Evolutionary conservation across 2,329 filamentous ascomycete species (phyloP).

Genomic region (Hypoxylon sp.): DNA sequence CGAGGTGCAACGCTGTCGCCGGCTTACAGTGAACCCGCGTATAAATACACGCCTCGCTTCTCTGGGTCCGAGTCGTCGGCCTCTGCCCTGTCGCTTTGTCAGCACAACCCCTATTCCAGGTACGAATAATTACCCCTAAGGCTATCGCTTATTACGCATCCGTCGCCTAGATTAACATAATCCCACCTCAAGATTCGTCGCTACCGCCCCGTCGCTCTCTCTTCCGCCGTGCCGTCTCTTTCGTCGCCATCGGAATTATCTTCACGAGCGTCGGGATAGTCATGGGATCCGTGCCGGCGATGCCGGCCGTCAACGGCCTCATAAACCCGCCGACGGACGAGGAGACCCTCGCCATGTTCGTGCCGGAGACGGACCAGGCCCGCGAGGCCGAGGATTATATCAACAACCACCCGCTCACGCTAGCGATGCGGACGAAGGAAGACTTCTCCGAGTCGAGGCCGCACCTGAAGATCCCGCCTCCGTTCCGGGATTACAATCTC

Average conservation of each 20-base stretch:
- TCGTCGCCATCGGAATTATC: slow-evolving; percentile 60
- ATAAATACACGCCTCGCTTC: slow-evolving; percentile 32
- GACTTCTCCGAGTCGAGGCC: slow-evolving; percentile 82
- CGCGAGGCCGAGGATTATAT: slow-evolving; percentile 78
- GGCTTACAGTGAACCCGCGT: slow-evolving; percentile 30
- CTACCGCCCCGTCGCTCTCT: slow-evolving; percentile 52
- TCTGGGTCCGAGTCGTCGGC: slow-evolving; percentile 33
- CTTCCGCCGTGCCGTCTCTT: slow-evolving; percentile 58
- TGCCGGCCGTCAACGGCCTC: slow-evolving; percentile 61
- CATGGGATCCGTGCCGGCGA: slow-evolving; percentile 66
- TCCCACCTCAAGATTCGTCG: slow-evolving; percentile 28
- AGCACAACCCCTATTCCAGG: slow-evolving; percentile 41
- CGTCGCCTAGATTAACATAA: slow-evolving; percentile 17
- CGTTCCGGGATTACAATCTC: slow-evolving; percentile 78
- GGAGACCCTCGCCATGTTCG: slow-evolving; percentile 77
- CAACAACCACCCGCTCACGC: slow-evolving; percentile 78
- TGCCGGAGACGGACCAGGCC: slow-evolving; percentile 65
- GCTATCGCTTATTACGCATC: not conserved
- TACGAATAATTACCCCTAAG: slow-evolving; percentile 25
- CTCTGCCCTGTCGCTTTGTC: slow-evolving; percentile 36
- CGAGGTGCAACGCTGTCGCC: slow-evolving; percentile 25
- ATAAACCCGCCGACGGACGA: slow-evolving; percentile 70
- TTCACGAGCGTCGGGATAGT: slow-evolving; percentile 65
- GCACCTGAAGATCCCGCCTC: slow-evolving; percentile 84
- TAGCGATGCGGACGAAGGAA: slow-evolving; percentile 73